Percentiles rank a stretch among this genome's conserved stretches.
phyloP scores from a whole-genome alignment of 352 stramenopile genomes.

The Phytopythium cucurbitacearum region DNA sequence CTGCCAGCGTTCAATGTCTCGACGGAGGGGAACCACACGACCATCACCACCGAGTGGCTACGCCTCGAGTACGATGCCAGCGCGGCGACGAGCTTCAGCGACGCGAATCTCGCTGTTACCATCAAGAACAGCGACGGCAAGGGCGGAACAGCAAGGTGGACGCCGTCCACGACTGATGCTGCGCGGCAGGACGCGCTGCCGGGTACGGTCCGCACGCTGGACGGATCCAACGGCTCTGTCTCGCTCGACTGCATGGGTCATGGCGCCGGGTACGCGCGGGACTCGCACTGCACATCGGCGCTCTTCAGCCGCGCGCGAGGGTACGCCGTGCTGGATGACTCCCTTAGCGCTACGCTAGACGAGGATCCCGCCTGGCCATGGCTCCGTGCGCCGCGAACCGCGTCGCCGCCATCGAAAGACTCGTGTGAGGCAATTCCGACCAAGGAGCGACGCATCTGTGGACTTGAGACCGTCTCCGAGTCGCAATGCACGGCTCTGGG shows the following conservation, averaged over 20 bases:
- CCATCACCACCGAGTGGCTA: constrained; percentile 14
- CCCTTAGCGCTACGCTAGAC: constrained; percentile 17
- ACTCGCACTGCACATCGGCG: constrained; percentile 35
- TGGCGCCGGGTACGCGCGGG: constrained; percentile 20
- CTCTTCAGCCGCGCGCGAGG: constrained; percentile 29
- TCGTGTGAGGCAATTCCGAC: constrained; percentile 11
- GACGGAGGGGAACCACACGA: constrained; percentile 10
- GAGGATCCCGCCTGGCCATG: constrained; percentile 19
- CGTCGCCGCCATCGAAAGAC: not conserved
- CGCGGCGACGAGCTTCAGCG: constrained; percentile 17
- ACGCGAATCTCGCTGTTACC: constrained; percentile 20
- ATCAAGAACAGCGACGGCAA: not conserved
- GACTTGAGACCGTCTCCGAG: constrained; percentile 12
- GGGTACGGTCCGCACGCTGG: constrained; percentile 36
- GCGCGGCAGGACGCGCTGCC: constrained; percentile 15
- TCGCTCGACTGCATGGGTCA: constrained; percentile 24
- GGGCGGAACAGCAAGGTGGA: constrained; percentile 7
- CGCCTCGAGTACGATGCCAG: constrained; percentile 13
- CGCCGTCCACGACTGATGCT: constrained; percentile 17
- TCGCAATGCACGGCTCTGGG: constrained; percentile 17
- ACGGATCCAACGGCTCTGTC: constrained; percentile 20
- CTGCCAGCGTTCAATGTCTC: constrained; percentile 11
- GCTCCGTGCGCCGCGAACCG: constrained; percentile 7
- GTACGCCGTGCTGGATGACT: constrained; percentile 33
- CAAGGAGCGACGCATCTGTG: constrained; percentile 18